phyloP scores from a whole-genome alignment of 2,329 filamentous ascomycete genomes.

The Teratosphaeria viscida region DNA sequence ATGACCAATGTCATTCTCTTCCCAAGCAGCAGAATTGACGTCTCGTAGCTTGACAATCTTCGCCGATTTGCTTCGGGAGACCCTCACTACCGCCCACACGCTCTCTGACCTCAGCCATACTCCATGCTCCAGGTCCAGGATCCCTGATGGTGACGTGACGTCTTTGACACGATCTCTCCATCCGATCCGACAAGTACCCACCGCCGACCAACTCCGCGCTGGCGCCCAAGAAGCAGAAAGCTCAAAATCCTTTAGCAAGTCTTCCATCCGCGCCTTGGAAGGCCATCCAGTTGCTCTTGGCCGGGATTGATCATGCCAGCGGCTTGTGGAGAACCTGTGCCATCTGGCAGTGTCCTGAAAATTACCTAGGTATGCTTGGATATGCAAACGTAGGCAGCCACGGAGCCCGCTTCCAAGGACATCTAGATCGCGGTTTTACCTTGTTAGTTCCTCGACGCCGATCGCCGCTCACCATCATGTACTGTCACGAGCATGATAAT shows the following conservation, averaged over 20 bases:
- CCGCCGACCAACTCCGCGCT: too few relatives aligned
- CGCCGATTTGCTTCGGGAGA: too few relatives aligned
- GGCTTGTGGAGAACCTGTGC: slow-evolving; percentile 39
- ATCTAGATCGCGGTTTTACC: too few relatives aligned
- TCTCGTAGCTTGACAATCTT: slow-evolving; percentile 5
- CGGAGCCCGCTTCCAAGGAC: too few relatives aligned
- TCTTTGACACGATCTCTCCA: slow-evolving; percentile 25
- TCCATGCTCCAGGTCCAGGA: slow-evolving; percentile 19
- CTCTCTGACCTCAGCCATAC: slow-evolving; percentile 6
- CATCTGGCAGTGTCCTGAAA: slow-evolving; percentile 27
- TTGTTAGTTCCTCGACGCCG: too few relatives aligned
- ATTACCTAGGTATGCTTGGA: neutral
- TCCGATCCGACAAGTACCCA: too few relatives aligned
- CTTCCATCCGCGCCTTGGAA: slow-evolving; percentile 13
- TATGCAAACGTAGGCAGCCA: neutral
- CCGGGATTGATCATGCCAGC: slow-evolving; percentile 32
- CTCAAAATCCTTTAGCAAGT: slow-evolving; percentile 32
- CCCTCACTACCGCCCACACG: too few relatives aligned
- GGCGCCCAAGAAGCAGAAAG: too few relatives aligned
- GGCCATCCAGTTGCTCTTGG: too few relatives aligned
- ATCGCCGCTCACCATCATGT: too few relatives aligned
- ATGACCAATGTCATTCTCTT: slow-evolving; percentile 14
- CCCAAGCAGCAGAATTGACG: slow-evolving; percentile 15
- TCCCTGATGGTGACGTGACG: slow-evolving; percentile 10
- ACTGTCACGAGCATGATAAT: too few relatives aligned